A percentile compares a stretch with the other conserved stretches of the same genome.
Evolutionary conservation across 2,329 filamentous ascomycete species (phyloP).

Genomic region (Onygenales sp.): DNA sequence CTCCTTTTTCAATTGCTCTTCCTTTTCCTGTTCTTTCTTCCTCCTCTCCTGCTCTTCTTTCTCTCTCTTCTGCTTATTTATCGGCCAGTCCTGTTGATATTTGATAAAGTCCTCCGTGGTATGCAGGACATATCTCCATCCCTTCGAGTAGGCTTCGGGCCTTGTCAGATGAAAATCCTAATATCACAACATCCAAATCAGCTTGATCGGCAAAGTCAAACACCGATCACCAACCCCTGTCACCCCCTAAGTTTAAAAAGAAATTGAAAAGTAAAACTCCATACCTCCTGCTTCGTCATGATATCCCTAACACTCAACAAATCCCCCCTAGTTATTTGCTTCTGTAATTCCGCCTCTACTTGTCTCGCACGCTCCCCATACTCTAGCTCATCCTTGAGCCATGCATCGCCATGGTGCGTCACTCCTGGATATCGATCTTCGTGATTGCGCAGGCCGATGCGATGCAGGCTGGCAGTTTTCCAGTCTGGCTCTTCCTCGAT

Average conservation of each 20-base stretch:
- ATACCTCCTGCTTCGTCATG: slow-evolving; percentile 19
- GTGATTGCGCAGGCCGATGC: slow-evolving; percentile 30
- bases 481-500: slow-evolving; percentile 38
- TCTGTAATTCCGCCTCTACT: slow-evolving; percentile 16
- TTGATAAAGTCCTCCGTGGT: slow-evolving; percentile 43
- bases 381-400: slow-evolving; percentile 15
- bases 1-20: slow-evolving; percentile 13
- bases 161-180: slow-evolving; percentile 37
- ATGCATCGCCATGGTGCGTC: slow-evolving; percentile 24
- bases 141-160: slow-evolving; percentile 35
- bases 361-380: slow-evolving; percentile 18
- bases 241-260: not conserved
- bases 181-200: not conserved
- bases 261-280: not conserved
- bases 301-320: slow-evolving; percentile 19
- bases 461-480: slow-evolving; percentile 28
- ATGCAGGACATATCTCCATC: slow-evolving; percentile 44
- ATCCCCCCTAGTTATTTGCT: slow-evolving; percentile 16
- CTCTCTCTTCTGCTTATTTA: slow-evolving; percentile 33
- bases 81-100: slow-evolving; percentile 39
- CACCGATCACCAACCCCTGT: not conserved
- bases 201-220: not conserved
- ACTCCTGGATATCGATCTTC: slow-evolving; percentile 30
- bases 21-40: slow-evolving; percentile 14
- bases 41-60: slow-evolving; percentile 22